phyloP scores from a whole-genome alignment of 176 grass and related monocot species.

The Zea mays region Zm-B73-REFERENCE-NAM-5.0 NC_050099.1:160338001-160338500 shows the following conservation, averaged over 20 bases:
- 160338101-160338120: conserved; percentile 50
- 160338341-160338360: background rate
- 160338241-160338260: background rate
- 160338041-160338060: conserved; percentile 37
- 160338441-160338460: too few relatives aligned
- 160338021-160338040: conserved; percentile 2
- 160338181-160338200: background rate
- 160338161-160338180: background rate
- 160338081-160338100: background rate
- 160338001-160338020: conserved; percentile 18
- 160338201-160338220: background rate
- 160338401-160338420: background rate
- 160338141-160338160: conserved; percentile 21
- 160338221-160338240: background rate
- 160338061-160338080: background rate
- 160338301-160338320: background rate
- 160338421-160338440: background rate
- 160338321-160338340: background rate
- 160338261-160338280: background rate
- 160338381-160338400: background rate
- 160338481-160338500: too few relatives aligned
- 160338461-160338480: too few relatives aligned
- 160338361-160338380: background rate
- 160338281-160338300: background rate
- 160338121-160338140: conserved; percentile 40